phyloP scores from a whole-genome alignment of 768 basidiomycete genomes.

The Pulveroboletus sp. region DNA sequence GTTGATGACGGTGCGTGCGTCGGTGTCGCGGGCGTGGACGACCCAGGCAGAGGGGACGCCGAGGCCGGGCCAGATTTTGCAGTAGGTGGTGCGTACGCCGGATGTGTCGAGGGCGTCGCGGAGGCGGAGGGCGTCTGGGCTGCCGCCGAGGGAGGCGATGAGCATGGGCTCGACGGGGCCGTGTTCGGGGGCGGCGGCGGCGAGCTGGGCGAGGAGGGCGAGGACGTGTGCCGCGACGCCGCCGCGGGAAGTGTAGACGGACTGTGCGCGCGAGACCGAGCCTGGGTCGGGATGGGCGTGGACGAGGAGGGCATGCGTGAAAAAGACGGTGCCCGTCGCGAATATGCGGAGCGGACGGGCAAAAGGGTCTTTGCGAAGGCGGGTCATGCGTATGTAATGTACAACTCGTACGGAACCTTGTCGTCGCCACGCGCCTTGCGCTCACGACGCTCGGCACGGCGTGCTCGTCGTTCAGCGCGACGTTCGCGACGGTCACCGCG shows the following conservation, averaged over 20 bases:
- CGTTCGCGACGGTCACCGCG: too few relatives aligned
- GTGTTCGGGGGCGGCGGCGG: slow-evolving; percentile 23
- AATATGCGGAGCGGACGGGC: slow-evolving; percentile 55
- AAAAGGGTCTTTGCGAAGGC: slow-evolving; percentile 26
- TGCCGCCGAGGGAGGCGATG: slow-evolving; percentile 72
- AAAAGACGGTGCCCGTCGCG: slow-evolving; percentile 77
- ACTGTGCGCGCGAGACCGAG: slow-evolving; percentile 65
- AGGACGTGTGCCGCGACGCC: slow-evolving; percentile 72
- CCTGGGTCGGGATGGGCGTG: slow-evolving; percentile 57
- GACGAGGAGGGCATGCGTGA: slow-evolving; percentile 68
- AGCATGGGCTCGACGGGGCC: slow-evolving; percentile 51
- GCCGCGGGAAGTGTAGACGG: slow-evolving; percentile 64
- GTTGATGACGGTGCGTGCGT: slow-evolving; percentile 71
- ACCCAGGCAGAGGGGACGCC: slow-evolving; percentile 84
- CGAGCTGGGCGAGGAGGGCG: slow-evolving; percentile 69
- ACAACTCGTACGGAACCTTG: slow-evolving; percentile 21
- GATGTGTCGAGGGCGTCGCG: slow-evolving; percentile 61
- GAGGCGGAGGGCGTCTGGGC: slow-evolving; percentile 64
- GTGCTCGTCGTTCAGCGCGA: slow-evolving; percentile 13
- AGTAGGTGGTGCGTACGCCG: slow-evolving; percentile 68
- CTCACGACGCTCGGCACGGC: slow-evolving; percentile 10
- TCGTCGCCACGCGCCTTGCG: slow-evolving; percentile 18
- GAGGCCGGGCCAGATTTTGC: slow-evolving; percentile 68
- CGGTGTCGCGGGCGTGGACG: slow-evolving; percentile 66
- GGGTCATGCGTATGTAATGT: slow-evolving; percentile 26